These are phyloP conservation scores for Didymosphaeria variabile DNA, from an alignment of 2,329 filamentous ascomycete species.

Conservation along the genomic window DNA sequence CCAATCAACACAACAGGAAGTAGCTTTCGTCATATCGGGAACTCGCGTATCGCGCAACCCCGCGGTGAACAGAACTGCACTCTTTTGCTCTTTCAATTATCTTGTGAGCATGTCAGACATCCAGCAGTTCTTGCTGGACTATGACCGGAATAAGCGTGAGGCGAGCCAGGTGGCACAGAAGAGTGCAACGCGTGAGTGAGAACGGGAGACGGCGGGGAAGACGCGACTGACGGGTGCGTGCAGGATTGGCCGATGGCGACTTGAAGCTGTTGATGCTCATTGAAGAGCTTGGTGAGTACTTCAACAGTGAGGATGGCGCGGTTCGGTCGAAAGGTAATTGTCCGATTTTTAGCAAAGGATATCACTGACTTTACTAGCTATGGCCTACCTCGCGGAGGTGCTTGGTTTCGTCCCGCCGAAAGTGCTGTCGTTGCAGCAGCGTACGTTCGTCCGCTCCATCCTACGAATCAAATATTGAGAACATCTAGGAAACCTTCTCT, in stretches of 20 bases:
- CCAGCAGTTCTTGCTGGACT: constrained; percentile 61
- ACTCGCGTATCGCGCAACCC: constrained; percentile 12
- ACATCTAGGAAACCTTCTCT: constrained; percentile 62
- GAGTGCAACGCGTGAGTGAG: constrained; percentile 52
- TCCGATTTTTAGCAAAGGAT: constrained; percentile 34
- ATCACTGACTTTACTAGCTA: constrained; percentile 43
- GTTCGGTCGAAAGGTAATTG: constrained; percentile 65
- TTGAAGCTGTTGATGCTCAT: constrained; percentile 69
- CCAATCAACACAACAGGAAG: constrained; percentile 24
- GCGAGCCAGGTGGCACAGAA: constrained; percentile 54
- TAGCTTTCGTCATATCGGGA: constrained; percentile 17
- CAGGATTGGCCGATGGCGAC: constrained; percentile 68
- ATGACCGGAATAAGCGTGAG: constrained; percentile 58
- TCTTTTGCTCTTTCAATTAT: constrained; percentile 4
- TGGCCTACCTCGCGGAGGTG: constrained; percentile 62
- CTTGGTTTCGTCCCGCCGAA: constrained; percentile 61
- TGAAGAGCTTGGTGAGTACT: constrained; percentile 71
- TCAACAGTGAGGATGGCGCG: constrained; percentile 71
- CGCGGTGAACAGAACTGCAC: constrained; percentile 10
- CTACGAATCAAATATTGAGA: constrained; percentile 57
- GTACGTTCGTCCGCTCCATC: constrained; percentile 38
- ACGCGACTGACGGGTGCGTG: constrained; percentile 26
- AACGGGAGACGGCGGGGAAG: constrained; percentile 18
- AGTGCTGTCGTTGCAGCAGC: constrained; percentile 68
- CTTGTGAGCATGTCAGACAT: constrained; percentile 60